Evolutionary conservation across 768 basidiomycete genomes (phyloP), one percentile per base, ranked within the genome.

Genomic region (Leccinum barrowsii): DNA sequence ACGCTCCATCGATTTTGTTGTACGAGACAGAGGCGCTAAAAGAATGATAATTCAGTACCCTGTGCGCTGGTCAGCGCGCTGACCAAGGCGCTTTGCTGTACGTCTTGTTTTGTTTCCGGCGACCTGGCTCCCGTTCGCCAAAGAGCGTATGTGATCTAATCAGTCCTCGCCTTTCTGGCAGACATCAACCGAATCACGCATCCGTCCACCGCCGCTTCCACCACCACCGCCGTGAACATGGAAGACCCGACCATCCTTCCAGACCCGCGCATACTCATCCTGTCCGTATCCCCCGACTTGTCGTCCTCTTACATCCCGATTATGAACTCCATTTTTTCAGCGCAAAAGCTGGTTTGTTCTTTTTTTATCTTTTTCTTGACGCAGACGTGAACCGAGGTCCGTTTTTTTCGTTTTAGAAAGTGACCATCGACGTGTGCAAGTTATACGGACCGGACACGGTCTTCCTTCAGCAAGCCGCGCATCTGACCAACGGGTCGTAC

Each of bases 301-400:
- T 88, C 91, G 8, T 82, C 87, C 7, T 92, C 94, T 10, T 99
- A 99, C 74, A 96, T 98, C 51, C 92, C 96, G 24, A 87, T 98
- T 70, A 99, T 99, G 97, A 98, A 98, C 71, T 88, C 94, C 55
- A 98, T 98, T 51, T 99, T 99, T 75, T 94, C 95, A 17, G 97
- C 97, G 5, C 97, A 99, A 74, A 99, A 99, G 77, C 80, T 94
- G 64, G 96, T 92, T 62, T 64, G 87, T 73, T 52, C 19, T 6
- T 5, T 21, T n/a, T 56, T 44, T 28, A 53, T 22, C n/a, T 11
- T 34, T 55, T 49, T 44, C 40, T 11, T 21, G 30, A 32, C 19
- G 15, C 4, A 19, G 35, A 54, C 15, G 2, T 58, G 55, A 82
- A 83, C 50, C 59, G 5, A 46, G 6, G 37, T 1, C 5, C 21